Base-by-base conservation (phyloP, 495 filamentous ascomycete species). In the Xylaria castorea region DNA sequence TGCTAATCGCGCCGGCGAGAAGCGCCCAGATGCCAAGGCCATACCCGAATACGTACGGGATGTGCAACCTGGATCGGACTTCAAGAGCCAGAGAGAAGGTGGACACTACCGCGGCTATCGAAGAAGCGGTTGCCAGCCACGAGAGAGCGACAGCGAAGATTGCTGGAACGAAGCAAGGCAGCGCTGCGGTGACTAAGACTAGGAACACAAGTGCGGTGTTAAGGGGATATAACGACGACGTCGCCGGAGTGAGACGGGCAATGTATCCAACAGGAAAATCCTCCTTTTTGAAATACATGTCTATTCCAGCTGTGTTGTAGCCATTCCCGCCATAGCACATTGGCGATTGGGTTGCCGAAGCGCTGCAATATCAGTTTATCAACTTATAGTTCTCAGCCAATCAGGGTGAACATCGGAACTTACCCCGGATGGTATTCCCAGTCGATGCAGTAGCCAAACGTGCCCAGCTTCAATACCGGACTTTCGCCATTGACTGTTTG, bases 141-240 rank as follows among this genome's bases (percentile, higher is more conserved):
- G 42, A 46, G 58, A 62, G 58, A 20, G 34, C 32, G 16, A 62
- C 58, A 32, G 58, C 20, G 58, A 62, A 36, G 16, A 62, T 62
- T n/a, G 34, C 34, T 20, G 58, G 58, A 22, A 62, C 30, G 58
- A 62, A 62, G 58, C 58, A 62, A 20, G 58, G 58, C 58, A 62
- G 34, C 4, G 58, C 58, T 20, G 34, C 34, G 34, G 58, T 40
- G 18, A 22, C 18, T 16, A 62, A 12, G 34, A 62, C 58, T 3
- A 62, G 34, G 12, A 40, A 62, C 18, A 62, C 58, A 27, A 62
- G 58, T n/a, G 6, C 58, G 30, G 58, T 62, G 58, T 11, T 40
- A 12, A 62, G 32, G 32, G 58, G 58, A 12, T 62, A 32, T 14
- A 62, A 25, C 1, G 58, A 34, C 34, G 32, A 20, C 32, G 8